phyloP scores from a whole-genome alignment of 768 basidiomycete species.

The Inosperma sp. region DNA sequence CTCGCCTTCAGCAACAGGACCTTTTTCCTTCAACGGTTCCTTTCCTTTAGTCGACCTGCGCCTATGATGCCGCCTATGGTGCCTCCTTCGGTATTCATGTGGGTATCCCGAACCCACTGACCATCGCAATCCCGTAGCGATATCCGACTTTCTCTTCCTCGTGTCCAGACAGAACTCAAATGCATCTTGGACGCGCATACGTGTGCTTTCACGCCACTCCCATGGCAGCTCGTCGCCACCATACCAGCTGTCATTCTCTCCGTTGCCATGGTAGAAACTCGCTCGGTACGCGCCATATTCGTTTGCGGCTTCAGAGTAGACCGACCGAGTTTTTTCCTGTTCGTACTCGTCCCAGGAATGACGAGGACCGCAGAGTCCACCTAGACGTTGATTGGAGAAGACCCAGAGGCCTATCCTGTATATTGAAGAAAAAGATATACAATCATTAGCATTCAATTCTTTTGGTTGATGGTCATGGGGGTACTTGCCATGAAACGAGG shows the following conservation, averaged over 20 bases:
- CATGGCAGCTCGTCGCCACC: constrained; percentile 57
- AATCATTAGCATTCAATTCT: constrained; percentile 3
- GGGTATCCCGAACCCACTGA: no score
- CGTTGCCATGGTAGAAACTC: constrained; percentile 14
- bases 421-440: not conserved
- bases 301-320: constrained; percentile 47
- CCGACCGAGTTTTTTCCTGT: constrained; percentile 51
- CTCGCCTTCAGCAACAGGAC: constrained; percentile 16
- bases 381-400: constrained; percentile 69
- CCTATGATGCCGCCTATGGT: constrained; percentile 11
- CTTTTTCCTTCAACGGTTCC: constrained; percentile 17
- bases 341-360: constrained; percentile 82
- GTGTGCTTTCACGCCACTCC: constrained; percentile 73
- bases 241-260: constrained; percentile 16
- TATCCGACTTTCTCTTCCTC: constrained; percentile 14
- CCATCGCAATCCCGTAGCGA: constrained; percentile 17
- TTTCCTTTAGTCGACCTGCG: constrained; percentile 27
- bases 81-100: not conserved
- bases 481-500: constrained; percentile 60
- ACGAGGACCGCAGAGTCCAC: constrained; percentile 80
- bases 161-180: constrained; percentile 70
- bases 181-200: constrained; percentile 67
- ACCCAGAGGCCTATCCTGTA: constrained; percentile 74
- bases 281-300: constrained; percentile 26
- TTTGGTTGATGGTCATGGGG: not conserved